phyloP scores from a whole-genome alignment of 208 protist species.

The Leishmania mexicana region DNA sequence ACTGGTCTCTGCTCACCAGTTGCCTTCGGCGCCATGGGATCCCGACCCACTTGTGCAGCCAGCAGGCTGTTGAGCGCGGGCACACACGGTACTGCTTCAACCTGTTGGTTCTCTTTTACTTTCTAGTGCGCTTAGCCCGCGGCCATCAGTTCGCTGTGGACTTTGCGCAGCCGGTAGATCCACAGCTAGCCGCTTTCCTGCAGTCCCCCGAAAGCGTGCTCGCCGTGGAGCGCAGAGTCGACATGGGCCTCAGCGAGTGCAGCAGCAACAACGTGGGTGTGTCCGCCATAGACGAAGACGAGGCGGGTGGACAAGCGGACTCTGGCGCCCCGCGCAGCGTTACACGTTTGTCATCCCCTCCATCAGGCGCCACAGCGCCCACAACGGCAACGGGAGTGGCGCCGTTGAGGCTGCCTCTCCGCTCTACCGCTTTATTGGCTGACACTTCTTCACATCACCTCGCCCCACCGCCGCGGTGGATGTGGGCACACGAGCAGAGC shows the following conservation, averaged over 20 bases:
- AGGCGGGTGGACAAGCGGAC: neutral
- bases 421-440: neutral
- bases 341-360: slow-evolving; percentile 17
- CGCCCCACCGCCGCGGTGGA: neutral
- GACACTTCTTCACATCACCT: neutral
- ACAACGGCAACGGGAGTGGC: neutral
- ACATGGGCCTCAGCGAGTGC: neutral
- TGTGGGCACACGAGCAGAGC: neutral
- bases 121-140: slow-evolving; percentile 39
- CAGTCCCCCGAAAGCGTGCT: slow-evolving; percentile 54
- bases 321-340: neutral
- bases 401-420: neutral
- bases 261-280: neutral
- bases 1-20: slow-evolving; percentile 55
- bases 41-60: slow-evolving; percentile 47
- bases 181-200: slow-evolving; percentile 56
- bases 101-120: slow-evolving; percentile 75
- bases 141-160: slow-evolving; percentile 56
- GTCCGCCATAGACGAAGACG: neutral
- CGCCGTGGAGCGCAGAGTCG: slow-evolving; percentile 32
- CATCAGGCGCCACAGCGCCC: neutral
- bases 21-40: slow-evolving; percentile 42
- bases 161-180: slow-evolving; percentile 66
- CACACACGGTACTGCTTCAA: slow-evolving; percentile 67
- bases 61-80: slow-evolving; percentile 43